These are phyloP conservation scores for Excoecaria agallocha DNA, from an alignment of 345 rosid species.

Conservation along the genomic window DNA sequence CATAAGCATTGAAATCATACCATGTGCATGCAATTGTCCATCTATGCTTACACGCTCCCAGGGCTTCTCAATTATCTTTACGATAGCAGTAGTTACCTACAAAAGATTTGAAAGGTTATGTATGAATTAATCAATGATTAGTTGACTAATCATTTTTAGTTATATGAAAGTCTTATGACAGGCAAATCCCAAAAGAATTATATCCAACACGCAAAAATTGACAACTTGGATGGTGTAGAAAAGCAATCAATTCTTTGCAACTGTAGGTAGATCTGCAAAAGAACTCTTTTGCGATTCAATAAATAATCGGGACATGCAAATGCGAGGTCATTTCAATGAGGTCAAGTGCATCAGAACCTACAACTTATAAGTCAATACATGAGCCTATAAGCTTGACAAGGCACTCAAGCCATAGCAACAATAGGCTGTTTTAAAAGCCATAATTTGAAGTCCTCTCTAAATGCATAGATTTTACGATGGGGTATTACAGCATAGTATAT, in stretches of 20 bases:
- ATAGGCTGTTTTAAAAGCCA: background rate
- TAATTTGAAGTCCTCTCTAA: background rate
- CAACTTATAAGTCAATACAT: too few relatives aligned
- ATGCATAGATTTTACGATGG: background rate
- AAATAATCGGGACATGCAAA: background rate
- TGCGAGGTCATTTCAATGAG: background rate
- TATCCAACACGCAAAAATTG: too few relatives aligned
- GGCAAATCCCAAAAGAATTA: background rate
- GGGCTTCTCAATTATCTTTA: slow-evolving; percentile 81
- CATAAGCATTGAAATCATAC: slow-evolving; percentile 21
- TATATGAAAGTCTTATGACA: background rate
- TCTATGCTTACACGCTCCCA: slow-evolving; percentile 77
- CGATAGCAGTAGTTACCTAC: slow-evolving; percentile 70
- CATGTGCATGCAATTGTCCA: slow-evolving; percentile 78
- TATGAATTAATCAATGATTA: background rate
- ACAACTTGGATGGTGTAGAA: background rate
- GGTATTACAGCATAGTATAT: too few relatives aligned
- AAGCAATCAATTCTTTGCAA: background rate
- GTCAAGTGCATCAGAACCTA: background rate
- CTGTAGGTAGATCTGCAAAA: background rate
- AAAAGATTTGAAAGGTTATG: background rate
- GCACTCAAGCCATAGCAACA: background rate
- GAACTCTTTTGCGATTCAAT: background rate
- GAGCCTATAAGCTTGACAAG: background rate
- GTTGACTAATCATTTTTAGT: background rate